Percentiles rank a stretch among this genome's conserved stretches.
phyloP scores from a whole-genome alignment of 768 basidiomycete genomes.

The Pulveroboletus sp. region DNA sequence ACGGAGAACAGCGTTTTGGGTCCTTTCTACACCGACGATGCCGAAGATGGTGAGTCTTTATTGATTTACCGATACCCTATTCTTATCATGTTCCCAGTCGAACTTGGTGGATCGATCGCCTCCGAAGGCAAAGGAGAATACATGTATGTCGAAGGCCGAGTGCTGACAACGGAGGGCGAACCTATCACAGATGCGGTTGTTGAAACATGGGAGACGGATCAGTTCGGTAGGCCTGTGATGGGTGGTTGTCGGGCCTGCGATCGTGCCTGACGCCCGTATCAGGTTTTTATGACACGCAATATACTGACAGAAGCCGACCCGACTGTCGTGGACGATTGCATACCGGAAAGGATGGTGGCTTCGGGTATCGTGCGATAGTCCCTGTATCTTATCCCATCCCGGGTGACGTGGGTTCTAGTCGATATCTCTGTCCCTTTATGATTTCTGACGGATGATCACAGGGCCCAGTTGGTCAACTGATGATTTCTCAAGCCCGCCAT shows the following conservation, averaged over 20 bases:
- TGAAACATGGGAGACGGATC: slow-evolving; percentile 85
- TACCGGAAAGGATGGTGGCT: slow-evolving; percentile 60
- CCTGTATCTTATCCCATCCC: slow-evolving; percentile 72
- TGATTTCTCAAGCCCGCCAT: slow-evolving; percentile 58
- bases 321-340: slow-evolving; percentile 71
- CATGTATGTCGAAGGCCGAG: slow-evolving; percentile 72
- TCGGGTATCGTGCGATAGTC: slow-evolving; percentile 68
- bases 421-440: slow-evolving; percentile 1
- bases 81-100: slow-evolving; percentile 39
- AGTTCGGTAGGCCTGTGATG: slow-evolving; percentile 48
- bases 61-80: too few species aligned
- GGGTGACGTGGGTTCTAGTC: slow-evolving; percentile 44
- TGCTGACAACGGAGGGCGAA: slow-evolving; percentile 55
- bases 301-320: slow-evolving; percentile 49
- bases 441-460: slow-evolving; percentile 22
- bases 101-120: slow-evolving; percentile 70
- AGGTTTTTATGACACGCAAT: slow-evolving; percentile 47
- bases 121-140: slow-evolving; percentile 86
- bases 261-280: background rate
- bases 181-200: slow-evolving; percentile 63
- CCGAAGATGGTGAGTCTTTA: slow-evolving; percentile 54
- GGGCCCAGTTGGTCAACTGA: slow-evolving; percentile 68
- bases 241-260: slow-evolving; percentile 13
- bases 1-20: slow-evolving; percentile 79
- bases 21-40: slow-evolving; percentile 79